Base-by-base conservation (phyloP, 495 filamentous ascomycete species). In the Xylaria acuta region DNA sequence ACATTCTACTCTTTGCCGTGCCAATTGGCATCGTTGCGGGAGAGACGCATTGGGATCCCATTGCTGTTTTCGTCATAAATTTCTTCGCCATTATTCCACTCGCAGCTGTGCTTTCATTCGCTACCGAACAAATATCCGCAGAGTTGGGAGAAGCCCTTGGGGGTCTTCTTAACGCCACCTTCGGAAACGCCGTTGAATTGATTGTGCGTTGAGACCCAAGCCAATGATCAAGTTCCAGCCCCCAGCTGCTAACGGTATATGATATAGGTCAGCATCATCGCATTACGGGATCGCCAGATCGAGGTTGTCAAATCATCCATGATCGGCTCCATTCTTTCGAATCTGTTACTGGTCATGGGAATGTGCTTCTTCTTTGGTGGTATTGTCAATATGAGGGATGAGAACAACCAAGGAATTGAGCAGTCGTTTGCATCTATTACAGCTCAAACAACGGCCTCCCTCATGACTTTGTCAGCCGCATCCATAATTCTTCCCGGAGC, bases 111-210 rank as follows among this genome's bases (percentile, higher is more conserved):
- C 84, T 99, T 72, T 97, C 94, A 72, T 97, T 97, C 81, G 96
- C 96, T 54, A 99, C 96, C 1, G 96, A 98, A 83, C 94, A 99
- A 81, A 86, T 99, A 71, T 90, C 93, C 7, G 86, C 87, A 14
- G 91, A 92, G 63, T 86, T 98, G 70, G 96, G 96, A 22, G 92
- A 98, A 81, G 95, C 96, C 0, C 79, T 98, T 43, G 96, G 96
- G 51, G 96, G 96, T 1, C 82, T 99, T 75, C 88, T 98, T 78
- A 99, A 99, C 85, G 96, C 96, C 34, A 97, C 93, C 8, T 97
- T 97, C 83, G 96, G 96, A 51, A 99, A 99, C 86, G 96, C 96
- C 0, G 95, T 98, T n/a, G 96, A 99, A 77, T 82, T 98, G 76
- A 99, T 99, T 84, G 96, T 97, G 85, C 77, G 92, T 78, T 8